Base-by-base conservation (phyloP, 106 monocot species). In the Posidonia australis region DNA sequence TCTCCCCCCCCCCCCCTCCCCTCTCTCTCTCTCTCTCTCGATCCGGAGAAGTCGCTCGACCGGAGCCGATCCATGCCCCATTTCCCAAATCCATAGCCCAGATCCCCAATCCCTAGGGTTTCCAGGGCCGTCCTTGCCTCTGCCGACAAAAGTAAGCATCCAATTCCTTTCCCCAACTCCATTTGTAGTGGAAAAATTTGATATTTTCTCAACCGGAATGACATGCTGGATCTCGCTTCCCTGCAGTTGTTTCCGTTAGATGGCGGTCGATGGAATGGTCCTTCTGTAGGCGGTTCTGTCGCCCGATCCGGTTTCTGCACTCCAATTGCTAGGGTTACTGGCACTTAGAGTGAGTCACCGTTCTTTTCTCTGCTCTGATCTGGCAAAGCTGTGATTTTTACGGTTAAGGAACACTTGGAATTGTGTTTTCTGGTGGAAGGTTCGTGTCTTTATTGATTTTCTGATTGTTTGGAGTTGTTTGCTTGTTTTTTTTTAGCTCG, bases 301-400 rank as follows among this genome's bases (percentile, higher is more conserved):
- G 47, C 64, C 26, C 17, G 27, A 64, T 64, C 64, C 26, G 27
- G 23, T 28, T 27, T 47, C 47, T 48, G 18, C 46, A 17, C 46
- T 7, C 46, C 14, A 48, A 48, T 47, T 64, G 6, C 14, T 46
- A 25, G 64, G 64, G 46, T 66, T 52, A 51, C 61, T 61, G 61
- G 5, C 18, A 61, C n/a, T 28, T 28, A n/a, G 30, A 3, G 32
- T 61, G 41, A n/a, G n/a, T 32, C n/a, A 18, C 1, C 10, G 10
- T 43, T 21, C 12, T 0, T 60, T 42, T 36, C 1, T 41, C 61
- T 43, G 2, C 10, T 17, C 22, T 61, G 61, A 61, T 21, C 14
- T 36, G 21, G 18, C n/a, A n/a, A 20, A 23, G 9, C 18, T 23
- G 13, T 59, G 59, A 43, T 36, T 11, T 61, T 41, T 9, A 13